Conservation (phyloP, 441 rosid genomes). For the Mallotus repandus region DNA sequence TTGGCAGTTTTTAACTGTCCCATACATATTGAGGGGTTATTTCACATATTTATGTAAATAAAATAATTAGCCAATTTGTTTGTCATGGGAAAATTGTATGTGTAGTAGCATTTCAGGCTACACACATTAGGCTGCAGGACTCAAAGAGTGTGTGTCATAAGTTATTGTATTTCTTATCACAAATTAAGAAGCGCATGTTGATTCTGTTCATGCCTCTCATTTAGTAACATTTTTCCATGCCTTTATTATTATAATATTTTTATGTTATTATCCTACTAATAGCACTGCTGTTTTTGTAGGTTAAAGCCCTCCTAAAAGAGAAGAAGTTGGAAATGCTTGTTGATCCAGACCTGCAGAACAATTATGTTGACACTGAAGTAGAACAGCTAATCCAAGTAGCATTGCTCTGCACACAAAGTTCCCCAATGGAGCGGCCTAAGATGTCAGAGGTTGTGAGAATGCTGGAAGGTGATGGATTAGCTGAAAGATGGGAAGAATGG, state of each 20-base stretch:
- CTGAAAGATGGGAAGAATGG: slow-evolving; percentile 93
- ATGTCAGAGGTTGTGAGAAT: slow-evolving; percentile 89
- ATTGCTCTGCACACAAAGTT: slow-evolving; percentile 78
- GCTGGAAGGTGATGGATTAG: slow-evolving; percentile 91
- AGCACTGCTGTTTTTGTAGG: slow-evolving; percentile 35
- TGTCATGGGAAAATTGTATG: neutral
- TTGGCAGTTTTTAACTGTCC: neutral
- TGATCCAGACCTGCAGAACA: slow-evolving; percentile 68
- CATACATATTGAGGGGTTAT: neutral
- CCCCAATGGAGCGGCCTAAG: slow-evolving; percentile 79
- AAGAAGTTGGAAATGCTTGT: slow-evolving; percentile 75
- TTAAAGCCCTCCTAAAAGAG: slow-evolving; percentile 82
- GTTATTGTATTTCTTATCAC: too few species aligned
- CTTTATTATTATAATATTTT: neutral
- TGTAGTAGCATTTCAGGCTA: neutral
- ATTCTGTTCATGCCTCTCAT: neutral
- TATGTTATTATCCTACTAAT: neutral
- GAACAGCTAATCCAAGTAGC: slow-evolving; percentile 90
- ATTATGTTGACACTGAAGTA: slow-evolving; percentile 66
- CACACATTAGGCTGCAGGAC: neutral
- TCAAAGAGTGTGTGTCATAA: neutral
- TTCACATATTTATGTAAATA: neutral
- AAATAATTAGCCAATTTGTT: neutral
- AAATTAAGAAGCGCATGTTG: neutral
- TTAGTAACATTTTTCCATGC: neutral